These are phyloP conservation scores for Penicillium sp. DNA, from an alignment of 2,329 filamentous ascomycete species.

Conservation along the genomic window DNA sequence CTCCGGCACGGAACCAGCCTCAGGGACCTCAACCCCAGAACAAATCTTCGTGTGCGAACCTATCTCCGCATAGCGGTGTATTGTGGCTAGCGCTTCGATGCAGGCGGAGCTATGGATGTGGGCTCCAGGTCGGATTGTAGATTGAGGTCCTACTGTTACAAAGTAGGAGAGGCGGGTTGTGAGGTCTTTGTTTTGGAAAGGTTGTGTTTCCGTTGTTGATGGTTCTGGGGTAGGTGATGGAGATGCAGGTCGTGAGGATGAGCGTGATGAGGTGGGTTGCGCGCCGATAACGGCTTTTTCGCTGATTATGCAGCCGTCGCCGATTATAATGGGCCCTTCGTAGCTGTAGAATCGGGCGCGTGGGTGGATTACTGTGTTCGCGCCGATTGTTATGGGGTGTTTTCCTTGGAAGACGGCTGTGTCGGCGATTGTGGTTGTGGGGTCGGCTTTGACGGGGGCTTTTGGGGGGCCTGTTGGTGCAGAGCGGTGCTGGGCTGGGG, in stretches of 20 bases:
- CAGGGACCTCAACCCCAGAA: constrained; percentile 59
- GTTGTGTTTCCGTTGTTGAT: not conserved
- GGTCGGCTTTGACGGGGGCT: constrained; percentile 38
- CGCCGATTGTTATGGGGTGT: constrained; percentile 74
- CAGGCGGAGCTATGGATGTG: constrained; percentile 39
- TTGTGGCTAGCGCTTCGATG: constrained; percentile 48
- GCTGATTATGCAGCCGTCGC: constrained; percentile 77
- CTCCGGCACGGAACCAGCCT: constrained; percentile 62
- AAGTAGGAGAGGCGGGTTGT: constrained; percentile 37
- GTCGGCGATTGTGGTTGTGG: constrained; percentile 42
- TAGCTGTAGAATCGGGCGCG: constrained; percentile 76
- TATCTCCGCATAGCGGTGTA: constrained; percentile 35
- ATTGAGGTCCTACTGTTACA: constrained; percentile 40
- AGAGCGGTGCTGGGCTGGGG: constrained; percentile 27
- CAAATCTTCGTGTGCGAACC: constrained; percentile 69
- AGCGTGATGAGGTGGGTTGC: constrained; percentile 45
- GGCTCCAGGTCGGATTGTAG: constrained; percentile 38
- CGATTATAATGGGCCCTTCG: constrained; percentile 75
- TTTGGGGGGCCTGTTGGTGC: constrained; percentile 30
- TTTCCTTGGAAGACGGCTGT: constrained; percentile 57
- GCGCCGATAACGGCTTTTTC: constrained; percentile 57
- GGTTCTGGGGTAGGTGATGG: constrained; percentile 7
- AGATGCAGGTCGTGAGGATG: constrained; percentile 3
- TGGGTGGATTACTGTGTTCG: constrained; percentile 82
- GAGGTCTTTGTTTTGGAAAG: constrained; percentile 3